phyloP scores from a whole-genome alignment of 176 grass and related monocot genomes.

The Canna indica region DNA sequence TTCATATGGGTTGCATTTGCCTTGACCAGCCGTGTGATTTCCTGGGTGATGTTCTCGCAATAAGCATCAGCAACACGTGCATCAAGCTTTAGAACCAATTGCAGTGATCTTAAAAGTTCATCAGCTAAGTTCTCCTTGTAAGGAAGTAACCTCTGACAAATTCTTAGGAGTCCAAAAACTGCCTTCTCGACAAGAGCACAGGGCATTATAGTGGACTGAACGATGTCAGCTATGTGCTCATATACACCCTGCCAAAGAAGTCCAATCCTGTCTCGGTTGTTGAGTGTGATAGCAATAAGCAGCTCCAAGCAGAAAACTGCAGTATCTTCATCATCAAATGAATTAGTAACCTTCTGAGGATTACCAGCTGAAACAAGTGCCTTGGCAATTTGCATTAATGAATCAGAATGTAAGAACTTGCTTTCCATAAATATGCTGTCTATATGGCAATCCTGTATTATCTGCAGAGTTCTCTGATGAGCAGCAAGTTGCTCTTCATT shows the following conservation, averaged over 20 bases:
- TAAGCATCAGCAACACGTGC: conserved; percentile 95
- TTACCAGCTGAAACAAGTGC: conserved; percentile 79
- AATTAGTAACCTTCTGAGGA: conserved; percentile 75
- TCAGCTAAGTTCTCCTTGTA: conserved; percentile 96
- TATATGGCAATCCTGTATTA: conserved; percentile 91
- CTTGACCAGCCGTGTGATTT: conserved; percentile 75
- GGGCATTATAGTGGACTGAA: conserved; percentile 86
- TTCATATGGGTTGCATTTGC: conserved; percentile 81
- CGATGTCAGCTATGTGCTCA: conserved; percentile 91
- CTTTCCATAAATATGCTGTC: conserved; percentile 93
- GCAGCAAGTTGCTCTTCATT: conserved; percentile 95
- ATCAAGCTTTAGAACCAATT: conserved; percentile 90
- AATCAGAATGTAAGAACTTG: conserved; percentile 87
- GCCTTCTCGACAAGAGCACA: conserved; percentile 94
- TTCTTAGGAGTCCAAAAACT: conserved; percentile 91
- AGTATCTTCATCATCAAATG: conserved; percentile 85
- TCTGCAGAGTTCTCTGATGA: conserved; percentile 91
- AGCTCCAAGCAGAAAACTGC: conserved; percentile 98
- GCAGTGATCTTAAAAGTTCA: conserved; percentile 76
- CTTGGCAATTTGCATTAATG: conserved; percentile 77
- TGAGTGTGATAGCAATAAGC: conserved; percentile 85
- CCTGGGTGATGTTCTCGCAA: conserved; percentile 84
- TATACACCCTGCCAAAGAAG: conserved; percentile 95
- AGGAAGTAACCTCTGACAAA: conserved; percentile 91
- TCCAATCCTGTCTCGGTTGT: conserved; percentile 84